Evolutionary conservation across 176 grass and related monocot species (phyloP).

Genomic region (Eremochloa ophiuroides): DNA sequence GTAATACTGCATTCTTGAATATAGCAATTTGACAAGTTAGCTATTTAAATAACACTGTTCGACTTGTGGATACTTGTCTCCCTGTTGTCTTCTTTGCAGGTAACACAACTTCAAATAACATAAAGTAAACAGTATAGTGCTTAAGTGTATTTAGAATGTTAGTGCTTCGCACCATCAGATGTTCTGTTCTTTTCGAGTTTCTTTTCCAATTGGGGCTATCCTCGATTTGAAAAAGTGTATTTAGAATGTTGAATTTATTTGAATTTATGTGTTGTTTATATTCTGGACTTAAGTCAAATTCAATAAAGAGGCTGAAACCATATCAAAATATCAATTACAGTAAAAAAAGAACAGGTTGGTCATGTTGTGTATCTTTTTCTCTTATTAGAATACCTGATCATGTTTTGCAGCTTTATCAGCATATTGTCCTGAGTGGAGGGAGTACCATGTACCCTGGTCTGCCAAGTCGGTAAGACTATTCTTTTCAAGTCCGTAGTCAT

Average conservation of each 20-base stretch:
- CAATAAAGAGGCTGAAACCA: neutral
- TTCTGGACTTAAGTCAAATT: neutral
- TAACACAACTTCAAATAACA: neutral
- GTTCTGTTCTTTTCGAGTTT: too few species aligned
- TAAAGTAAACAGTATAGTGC: neutral
- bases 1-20: too few species aligned
- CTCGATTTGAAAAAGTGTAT: too few species aligned
- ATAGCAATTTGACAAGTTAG: too few species aligned
- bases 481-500: neutral
- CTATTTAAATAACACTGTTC: too few species aligned
- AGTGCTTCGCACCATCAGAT: too few species aligned
- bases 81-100: neutral
- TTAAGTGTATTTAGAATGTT: neutral
- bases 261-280: neutral
- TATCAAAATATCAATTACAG: too few species aligned
- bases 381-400: conserved; percentile 30
- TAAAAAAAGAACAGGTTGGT: neutral
- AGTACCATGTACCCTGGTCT: conserved; percentile 98
- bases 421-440: conserved; percentile 94
- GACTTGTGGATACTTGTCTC: neutral
- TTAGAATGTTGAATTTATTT: neutral
- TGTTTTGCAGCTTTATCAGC: conserved; percentile 78
- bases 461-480: conserved; percentile 72
- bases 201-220: too few species aligned
- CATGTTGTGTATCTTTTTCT: neutral